phyloP scores from a whole-genome alignment of 164 flowering plant species.

The Dillenia suffruticosa region DNA sequence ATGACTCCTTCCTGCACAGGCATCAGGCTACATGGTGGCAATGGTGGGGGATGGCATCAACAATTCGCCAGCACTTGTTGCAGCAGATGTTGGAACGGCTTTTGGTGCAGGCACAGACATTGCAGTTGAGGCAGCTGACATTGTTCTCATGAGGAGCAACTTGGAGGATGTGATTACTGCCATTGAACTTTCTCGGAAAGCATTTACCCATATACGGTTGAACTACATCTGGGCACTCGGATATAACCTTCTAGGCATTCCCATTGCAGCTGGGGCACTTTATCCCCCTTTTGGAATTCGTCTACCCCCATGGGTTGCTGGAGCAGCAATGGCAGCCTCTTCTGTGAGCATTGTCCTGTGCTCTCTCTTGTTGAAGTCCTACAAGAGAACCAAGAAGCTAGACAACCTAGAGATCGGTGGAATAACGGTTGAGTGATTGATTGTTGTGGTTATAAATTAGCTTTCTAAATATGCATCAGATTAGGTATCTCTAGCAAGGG shows the following conservation, averaged over 20 bases:
- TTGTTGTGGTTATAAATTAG: too few relatives aligned
- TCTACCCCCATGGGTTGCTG: conserved; percentile 82
- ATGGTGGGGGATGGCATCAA: conserved; percentile 93
- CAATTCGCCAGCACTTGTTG: conserved; percentile 82
- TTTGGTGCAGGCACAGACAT: conserved; percentile 87
- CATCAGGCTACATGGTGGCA: conserved; percentile 50
- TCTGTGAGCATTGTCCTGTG: conserved; percentile 75
- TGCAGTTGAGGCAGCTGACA: conserved; percentile 85
- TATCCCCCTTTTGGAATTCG: conserved; percentile 60
- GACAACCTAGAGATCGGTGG: conserved; percentile 40
- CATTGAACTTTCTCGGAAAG: conserved; percentile 67
- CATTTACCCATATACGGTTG: conserved; percentile 51
- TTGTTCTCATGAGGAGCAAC: conserved; percentile 79
- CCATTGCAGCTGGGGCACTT: conserved; percentile 67
- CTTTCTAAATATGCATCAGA: too few relatives aligned
- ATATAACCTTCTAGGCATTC: conserved; percentile 64
- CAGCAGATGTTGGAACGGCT: conserved; percentile 84
- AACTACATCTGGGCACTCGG: conserved; percentile 82
- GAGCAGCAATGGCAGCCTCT: conserved; percentile 88
- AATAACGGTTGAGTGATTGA: conserved; percentile 33
- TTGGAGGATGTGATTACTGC: conserved; percentile 80
- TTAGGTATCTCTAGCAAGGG: too few relatives aligned
- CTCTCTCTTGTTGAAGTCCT: conserved; percentile 60
- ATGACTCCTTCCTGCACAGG: conserved; percentile 19
- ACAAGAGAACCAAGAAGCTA: conserved; percentile 50